phyloP scores from a whole-genome alignment of 352 stramenopile genomes.

The Phytophthora sp. region DNA sequence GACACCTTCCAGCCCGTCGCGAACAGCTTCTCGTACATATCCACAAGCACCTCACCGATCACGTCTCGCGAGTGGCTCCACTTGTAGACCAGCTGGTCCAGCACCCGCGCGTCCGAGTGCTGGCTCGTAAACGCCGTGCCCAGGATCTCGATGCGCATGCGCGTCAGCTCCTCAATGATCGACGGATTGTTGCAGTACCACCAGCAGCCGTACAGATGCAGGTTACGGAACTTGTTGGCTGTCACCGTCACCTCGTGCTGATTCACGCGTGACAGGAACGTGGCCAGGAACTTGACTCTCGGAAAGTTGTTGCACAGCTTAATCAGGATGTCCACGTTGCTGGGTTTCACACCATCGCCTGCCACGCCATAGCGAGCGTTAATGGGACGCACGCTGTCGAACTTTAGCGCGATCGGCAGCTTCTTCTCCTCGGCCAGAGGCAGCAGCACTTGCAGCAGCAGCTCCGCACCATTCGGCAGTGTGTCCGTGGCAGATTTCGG shows the following conservation, averaged over 20 bases:
- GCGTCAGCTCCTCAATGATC: conserved; percentile 90
- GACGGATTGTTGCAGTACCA: conserved; percentile 97
- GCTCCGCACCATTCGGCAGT: conserved; percentile 50
- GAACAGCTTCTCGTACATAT: conserved; percentile 90
- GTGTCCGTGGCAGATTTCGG: conserved; percentile 18
- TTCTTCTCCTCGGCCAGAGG: conserved; percentile 88
- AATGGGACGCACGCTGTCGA: conserved; percentile 90
- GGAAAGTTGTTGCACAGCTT: conserved; percentile 89
- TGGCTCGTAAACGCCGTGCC: conserved; percentile 94
- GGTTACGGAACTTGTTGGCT: conserved; percentile 94
- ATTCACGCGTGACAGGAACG: conserved; percentile 93
- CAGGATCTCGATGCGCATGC: conserved; percentile 94
- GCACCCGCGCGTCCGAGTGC: conserved; percentile 93
- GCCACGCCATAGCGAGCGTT: conserved; percentile 84
- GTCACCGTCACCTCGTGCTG: conserved; percentile 95
- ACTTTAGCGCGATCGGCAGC: conserved; percentile 93
- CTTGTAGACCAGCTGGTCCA: conserved; percentile 96
- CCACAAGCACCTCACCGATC: conserved; percentile 86
- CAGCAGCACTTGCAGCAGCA: conserved; percentile 91
- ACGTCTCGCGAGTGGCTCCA: conserved; percentile 92
- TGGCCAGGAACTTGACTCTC: conserved; percentile 94
- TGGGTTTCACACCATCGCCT: conserved; percentile 93
- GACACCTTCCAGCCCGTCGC: conserved; percentile 87
- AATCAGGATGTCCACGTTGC: conserved; percentile 86
- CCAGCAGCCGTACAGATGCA: conserved; percentile 95